A percentile compares a stretch with the other conserved stretches of the same genome.
Conservation (phyloP, 768 basidiomycete genomes). For the Trametes elegans region DNA sequence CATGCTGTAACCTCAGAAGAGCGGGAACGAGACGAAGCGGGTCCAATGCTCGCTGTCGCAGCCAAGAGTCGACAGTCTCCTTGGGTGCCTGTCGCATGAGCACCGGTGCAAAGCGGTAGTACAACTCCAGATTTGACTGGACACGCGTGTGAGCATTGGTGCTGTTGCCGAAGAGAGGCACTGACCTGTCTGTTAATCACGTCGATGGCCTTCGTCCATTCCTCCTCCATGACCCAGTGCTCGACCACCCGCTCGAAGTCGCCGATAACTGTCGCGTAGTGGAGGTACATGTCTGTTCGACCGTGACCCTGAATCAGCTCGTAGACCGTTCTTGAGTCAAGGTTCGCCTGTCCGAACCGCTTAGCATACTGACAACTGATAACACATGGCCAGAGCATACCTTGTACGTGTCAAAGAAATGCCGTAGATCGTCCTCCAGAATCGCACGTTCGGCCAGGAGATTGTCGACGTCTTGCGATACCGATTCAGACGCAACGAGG, state of each 20-base stretch:
- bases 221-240: constrained; percentile 89
- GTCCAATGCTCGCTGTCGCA: constrained; percentile 77
- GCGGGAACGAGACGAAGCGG: constrained; percentile 87
- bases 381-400: constrained; percentile 37
- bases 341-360: constrained; percentile 57
- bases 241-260: constrained; percentile 85
- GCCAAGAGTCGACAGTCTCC: constrained; percentile 90
- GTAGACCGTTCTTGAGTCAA: constrained; percentile 84
- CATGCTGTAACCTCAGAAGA: constrained; percentile 75
- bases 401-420: constrained; percentile 94
- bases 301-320: constrained; percentile 95
- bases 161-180: background rate
- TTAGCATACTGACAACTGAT: background rate
- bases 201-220: constrained; percentile 89
- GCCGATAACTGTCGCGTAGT: constrained; percentile 79
- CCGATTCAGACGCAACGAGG: constrained; percentile 81
- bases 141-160: background rate
- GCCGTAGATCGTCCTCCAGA: constrained; percentile 88
- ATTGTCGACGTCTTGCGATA: constrained; percentile 82
- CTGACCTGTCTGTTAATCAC: constrained; percentile 85
- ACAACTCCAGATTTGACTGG: constrained; percentile 82
- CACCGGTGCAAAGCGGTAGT: constrained; percentile 89
- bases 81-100: constrained; percentile 85
- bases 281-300: constrained; percentile 86
- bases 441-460: constrained; percentile 75